These are phyloP conservation scores for Cardamine resedifolia DNA, from an alignment of 345 rosid genomes.

Conservation along the genomic window DNA sequence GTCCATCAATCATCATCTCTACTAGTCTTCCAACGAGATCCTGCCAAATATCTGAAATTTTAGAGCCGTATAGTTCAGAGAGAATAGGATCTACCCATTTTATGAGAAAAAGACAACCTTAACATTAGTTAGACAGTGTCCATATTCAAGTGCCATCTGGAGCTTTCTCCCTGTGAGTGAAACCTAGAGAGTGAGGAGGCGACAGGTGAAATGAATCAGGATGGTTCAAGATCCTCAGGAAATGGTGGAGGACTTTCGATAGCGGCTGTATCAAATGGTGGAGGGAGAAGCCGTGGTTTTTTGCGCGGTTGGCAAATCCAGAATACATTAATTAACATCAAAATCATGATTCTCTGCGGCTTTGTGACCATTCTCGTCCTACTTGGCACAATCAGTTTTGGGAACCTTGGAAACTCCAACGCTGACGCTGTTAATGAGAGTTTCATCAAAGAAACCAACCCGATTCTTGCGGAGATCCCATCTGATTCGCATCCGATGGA, in stretches of 20 bases:
- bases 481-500: slow-evolving; percentile 61
- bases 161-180: slow-evolving; percentile 11
- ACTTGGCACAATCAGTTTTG: slow-evolving; percentile 76
- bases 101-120: neutral
- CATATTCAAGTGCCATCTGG: slow-evolving; percentile 14
- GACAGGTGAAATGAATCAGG: slow-evolving; percentile 23
- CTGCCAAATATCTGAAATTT: slow-evolving; percentile 14
- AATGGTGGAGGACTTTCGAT: slow-evolving; percentile 7
- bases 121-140: slow-evolving; percentile 6
- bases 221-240: slow-evolving; percentile 26
- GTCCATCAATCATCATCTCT: slow-evolving; percentile 2
- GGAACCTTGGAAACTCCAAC: slow-evolving; percentile 67
- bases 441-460: slow-evolving; percentile 64
- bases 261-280: slow-evolving; percentile 9
- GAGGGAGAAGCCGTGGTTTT: slow-evolving; percentile 25
- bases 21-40: slow-evolving; percentile 3
- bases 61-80: neutral
- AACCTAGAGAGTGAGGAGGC: neutral
- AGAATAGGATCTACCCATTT: neutral
- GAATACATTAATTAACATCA: slow-evolving; percentile 80
- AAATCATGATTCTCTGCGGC: slow-evolving; percentile 85
- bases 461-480: slow-evolving; percentile 69
- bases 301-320: slow-evolving; percentile 75
- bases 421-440: slow-evolving; percentile 68
- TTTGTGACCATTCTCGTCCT: slow-evolving; percentile 86